Evolutionary conservation across 73 alveolate species (phyloP), one percentile per base, ranked within the genome.

Genomic region (Urostyla sp.): DNA sequence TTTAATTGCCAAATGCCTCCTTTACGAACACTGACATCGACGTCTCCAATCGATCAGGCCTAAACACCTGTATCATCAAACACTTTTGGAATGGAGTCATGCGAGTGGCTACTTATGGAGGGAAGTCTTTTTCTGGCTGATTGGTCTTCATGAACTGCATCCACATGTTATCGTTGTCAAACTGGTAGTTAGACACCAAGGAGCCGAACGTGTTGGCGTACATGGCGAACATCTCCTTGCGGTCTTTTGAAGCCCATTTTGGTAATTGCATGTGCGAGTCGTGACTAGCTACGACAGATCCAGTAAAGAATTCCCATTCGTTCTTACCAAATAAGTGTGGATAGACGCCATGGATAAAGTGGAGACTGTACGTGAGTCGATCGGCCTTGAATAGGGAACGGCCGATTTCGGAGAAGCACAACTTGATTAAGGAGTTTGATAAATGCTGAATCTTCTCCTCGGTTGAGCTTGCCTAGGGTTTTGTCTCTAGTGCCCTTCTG

Each of bases 11-110:
- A 51, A 98, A 84, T 78, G 98, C 93, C 67, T 94, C 98, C 53
- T 99, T 96, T 5, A 97, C 97, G 67, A 97, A 98, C 73, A 90
- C 92, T 53, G 92, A 87, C 94, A 98, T 84, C 1, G 99, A 98
- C 59, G 98, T 84, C 87, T 98, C 99, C 58, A 98, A 90, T 81
- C 99, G 91, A 59, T 98, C 99, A 26, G 99, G 99, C 73, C 99
- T 92, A 67, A 96, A 97, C 7, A 95, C 99, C 78, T 98, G 96
- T 40, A 98, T 94, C 55, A 98, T 72, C 50, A 98, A 88, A 13
- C 97, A 95, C 63, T 94, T 94, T 66, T 97, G 97, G 96, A 98
- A 97, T 50, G 98, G 95, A 0, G 99, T 60, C 63, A 98, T 57
- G 74, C 80, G 87, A 51, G 88, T 61, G 36, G 73, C 80, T 20